A percentile compares a stretch with the other conserved stretches of the same genome.
phyloP scores from a whole-genome alignment of 495 filamentous ascomycete species.

The Viridothelium virens region DNA sequence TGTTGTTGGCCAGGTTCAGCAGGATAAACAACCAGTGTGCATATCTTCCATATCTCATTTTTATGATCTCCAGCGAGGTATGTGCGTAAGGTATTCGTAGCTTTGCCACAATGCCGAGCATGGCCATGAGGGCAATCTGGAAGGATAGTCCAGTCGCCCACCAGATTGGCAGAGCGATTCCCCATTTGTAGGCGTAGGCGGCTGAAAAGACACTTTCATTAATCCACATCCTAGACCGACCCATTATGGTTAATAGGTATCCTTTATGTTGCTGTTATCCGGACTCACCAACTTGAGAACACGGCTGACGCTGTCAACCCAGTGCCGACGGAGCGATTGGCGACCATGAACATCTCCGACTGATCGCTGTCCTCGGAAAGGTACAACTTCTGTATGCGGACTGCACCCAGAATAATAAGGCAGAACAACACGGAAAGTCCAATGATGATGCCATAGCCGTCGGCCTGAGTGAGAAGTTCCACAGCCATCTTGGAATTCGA shows the following conservation, averaged over 20 bases:
- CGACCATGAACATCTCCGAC: constrained; percentile 49
- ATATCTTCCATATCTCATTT: constrained; percentile 34
- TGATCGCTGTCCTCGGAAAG: constrained; percentile 41
- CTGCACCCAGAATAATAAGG: constrained; percentile 38
- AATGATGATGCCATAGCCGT: constrained; percentile 41
- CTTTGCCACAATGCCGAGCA: constrained; percentile 25
- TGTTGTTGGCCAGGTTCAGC: constrained; percentile 40
- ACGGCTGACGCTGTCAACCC: constrained; percentile 46
- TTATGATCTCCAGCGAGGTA: constrained; percentile 27
- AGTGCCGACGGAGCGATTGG: constrained; percentile 42
- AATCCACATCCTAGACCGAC: constrained; percentile 45
- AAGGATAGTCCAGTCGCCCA: constrained; percentile 23
- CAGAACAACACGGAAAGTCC: constrained; percentile 41
- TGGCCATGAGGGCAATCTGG: constrained; percentile 27
- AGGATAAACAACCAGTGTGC: constrained; percentile 49
- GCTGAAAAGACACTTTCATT: constrained; percentile 40
- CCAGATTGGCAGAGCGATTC: constrained; percentile 24
- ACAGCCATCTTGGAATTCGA: constrained; percentile 11
- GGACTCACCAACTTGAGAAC: constrained; percentile 27
- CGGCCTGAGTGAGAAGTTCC: constrained; percentile 30
- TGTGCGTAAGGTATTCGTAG: constrained; percentile 26
- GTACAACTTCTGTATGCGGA: constrained; percentile 40
- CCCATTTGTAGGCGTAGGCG: constrained; percentile 34
- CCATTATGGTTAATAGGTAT: constrained; percentile 15
- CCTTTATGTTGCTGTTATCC: background rate